phyloP scores from a whole-genome alignment of 768 basidiomycete genomes.

The Tulasnella sp. region DNA sequence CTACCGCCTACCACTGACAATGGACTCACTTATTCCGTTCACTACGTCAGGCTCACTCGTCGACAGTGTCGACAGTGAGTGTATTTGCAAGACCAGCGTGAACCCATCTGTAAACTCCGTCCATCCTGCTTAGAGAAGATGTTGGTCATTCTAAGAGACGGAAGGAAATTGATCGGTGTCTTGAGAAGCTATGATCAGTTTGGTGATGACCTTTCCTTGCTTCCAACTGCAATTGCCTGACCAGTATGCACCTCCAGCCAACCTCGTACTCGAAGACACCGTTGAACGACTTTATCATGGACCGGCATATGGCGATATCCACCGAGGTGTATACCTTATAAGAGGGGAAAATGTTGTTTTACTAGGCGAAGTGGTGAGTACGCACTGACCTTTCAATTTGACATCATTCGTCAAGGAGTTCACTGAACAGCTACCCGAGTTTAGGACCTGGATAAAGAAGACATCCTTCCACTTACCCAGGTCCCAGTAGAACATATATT shows the following conservation, averaged over 20 bases:
- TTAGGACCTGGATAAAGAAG: constrained; percentile 87
- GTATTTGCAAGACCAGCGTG: not conserved
- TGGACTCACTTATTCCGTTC: constrained; percentile 97
- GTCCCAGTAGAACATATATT: constrained; percentile 60
- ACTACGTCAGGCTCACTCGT: constrained; percentile 97
- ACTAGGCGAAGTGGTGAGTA: constrained; percentile 86
- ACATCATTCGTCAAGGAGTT: not conserved
- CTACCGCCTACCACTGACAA: too few relatives aligned
- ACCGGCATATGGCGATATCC: constrained; percentile 75
- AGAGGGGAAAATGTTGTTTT: constrained; percentile 97
- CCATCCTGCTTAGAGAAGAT: constrained; percentile 69
- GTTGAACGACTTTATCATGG: constrained; percentile 90
- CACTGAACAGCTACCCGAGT: not conserved
- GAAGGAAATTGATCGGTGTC: constrained; percentile 91
- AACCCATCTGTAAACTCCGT: not conserved
- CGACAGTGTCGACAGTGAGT: constrained; percentile 99
- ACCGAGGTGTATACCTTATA: constrained; percentile 83
- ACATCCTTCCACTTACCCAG: constrained; percentile 67
- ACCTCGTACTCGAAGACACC: constrained; percentile 92
- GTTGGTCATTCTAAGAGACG: constrained; percentile 91
- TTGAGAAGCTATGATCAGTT: constrained; percentile 97
- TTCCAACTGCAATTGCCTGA: not conserved
- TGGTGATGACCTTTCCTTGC: constrained; percentile 37
- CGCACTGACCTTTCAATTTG: not conserved
- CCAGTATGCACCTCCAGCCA: constrained; percentile 43